Conservation (phyloP, 2,329 filamentous ascomycete species). For the Neonectria punicea region DNA sequence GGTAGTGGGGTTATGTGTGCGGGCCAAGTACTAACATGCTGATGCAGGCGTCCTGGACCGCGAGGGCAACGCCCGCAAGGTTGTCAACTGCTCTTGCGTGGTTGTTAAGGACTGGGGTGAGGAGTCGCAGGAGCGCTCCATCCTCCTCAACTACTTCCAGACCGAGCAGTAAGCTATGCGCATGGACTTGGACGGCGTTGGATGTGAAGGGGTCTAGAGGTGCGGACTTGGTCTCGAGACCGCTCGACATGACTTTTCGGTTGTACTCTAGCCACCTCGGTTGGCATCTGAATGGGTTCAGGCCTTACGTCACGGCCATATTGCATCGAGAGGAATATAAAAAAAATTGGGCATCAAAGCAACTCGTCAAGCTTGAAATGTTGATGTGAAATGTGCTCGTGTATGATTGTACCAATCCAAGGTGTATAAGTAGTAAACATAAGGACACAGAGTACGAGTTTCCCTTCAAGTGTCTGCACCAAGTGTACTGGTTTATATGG, state of each 20-base stretch:
- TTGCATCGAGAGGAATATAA: slow-evolving; percentile 55
- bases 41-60: slow-evolving; percentile 91
- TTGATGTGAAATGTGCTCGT: not conserved
- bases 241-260: slow-evolving; percentile 50
- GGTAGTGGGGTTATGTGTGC: slow-evolving; percentile 5
- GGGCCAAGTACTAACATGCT: slow-evolving; percentile 44
- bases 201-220: slow-evolving; percentile 54
- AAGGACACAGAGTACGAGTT: not conserved
- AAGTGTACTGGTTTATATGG: no score
- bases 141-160: slow-evolving; percentile 99
- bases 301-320: slow-evolving; percentile 48
- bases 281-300: slow-evolving; percentile 57
- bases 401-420: not conserved
- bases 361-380: slow-evolving; percentile 27
- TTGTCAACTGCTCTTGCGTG: slow-evolving; percentile 99
- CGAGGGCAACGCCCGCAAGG: slow-evolving; percentile 99
- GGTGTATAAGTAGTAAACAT: not conserved
- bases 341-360: slow-evolving; percentile 49
- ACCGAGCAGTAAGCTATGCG: slow-evolving; percentile 72
- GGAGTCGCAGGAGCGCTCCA: slow-evolving; percentile 98
- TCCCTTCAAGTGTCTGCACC: not conserved
- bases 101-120: slow-evolving; percentile 99
- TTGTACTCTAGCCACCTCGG: slow-evolving; percentile 60
- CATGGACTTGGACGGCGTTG: slow-evolving; percentile 43
- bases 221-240: slow-evolving; percentile 47